These are phyloP conservation scores for Penicillium subrubescens DNA, from an alignment of 495 filamentous ascomycete species.

Conservation along the genomic window DNA sequence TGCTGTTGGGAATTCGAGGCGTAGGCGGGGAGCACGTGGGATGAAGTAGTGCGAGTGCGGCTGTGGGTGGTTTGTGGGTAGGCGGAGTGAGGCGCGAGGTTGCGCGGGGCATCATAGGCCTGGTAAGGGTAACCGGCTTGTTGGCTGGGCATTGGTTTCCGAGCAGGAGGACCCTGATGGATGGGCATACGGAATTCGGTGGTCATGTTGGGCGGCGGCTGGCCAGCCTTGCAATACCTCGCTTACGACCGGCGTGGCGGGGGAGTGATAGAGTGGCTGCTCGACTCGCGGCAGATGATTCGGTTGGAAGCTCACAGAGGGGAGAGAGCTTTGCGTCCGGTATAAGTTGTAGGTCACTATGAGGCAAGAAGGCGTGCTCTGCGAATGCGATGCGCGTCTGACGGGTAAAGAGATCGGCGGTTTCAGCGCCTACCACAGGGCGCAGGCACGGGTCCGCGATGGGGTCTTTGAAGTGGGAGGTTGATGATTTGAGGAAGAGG, in stretches of 20 bases:
- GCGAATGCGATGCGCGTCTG: constrained; percentile 27
- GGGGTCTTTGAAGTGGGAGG: constrained; percentile 5
- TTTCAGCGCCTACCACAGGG: constrained; percentile 26
- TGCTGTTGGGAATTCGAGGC: constrained; percentile 29
- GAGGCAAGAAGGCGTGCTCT: constrained; percentile 10
- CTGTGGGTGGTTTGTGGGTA: constrained; percentile 43
- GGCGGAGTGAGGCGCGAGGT: constrained; percentile 35
- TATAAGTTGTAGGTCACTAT: constrained; percentile 5
- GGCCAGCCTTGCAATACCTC: constrained; percentile 32
- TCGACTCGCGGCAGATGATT: constrained; percentile 8
- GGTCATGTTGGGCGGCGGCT: constrained; percentile 42
- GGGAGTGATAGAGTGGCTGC: background rate
- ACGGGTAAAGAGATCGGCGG: constrained; percentile 24
- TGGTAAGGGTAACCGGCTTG: constrained; percentile 36
- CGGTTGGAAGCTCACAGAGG: background rate
- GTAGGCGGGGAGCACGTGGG: constrained; percentile 54
- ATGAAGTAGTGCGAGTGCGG: constrained; percentile 63
- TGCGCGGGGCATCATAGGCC: constrained; percentile 35
- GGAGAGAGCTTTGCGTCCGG: background rate
- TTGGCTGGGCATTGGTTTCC: constrained; percentile 38
- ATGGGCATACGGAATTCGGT: constrained; percentile 44
- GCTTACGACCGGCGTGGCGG: constrained; percentile 4
- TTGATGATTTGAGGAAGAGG: constrained; percentile 3
- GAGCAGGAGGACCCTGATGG: constrained; percentile 38
- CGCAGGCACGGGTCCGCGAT: constrained; percentile 14